Evolutionary conservation across 169 alveolate species (phyloP), one percentile per base, ranked within the genome.

Genomic region (Hepatocystis sp.): DNA sequence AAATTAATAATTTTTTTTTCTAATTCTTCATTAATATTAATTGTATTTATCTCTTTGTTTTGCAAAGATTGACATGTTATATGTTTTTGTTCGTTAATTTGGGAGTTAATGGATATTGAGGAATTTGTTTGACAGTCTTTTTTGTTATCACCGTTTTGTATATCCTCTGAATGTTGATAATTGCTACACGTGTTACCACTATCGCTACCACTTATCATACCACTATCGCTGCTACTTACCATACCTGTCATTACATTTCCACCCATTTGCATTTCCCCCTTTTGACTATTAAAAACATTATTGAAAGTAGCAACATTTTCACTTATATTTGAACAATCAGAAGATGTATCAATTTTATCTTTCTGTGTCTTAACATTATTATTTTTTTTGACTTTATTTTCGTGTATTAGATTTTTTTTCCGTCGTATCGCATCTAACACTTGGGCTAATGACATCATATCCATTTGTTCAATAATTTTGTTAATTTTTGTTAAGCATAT

Each of bases 381-480:
- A 36, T 36, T 36, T n/a, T n/a, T n/a, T n/a, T n/a, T n/a, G n/a
- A n/a, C n/a, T n/a, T n/a, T n/a, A 47, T 19, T 7, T 21, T 47
- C 58, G 58, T 36, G 39, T 4, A 53, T 15, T 27, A 76, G 8
- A 56, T 52, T 25, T 47, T 47, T 76, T 46, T 65, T 30, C 49
- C 84, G 25, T 47, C 89, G 61, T 63, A 81, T 21, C 15, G 89
- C 84, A 81, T 81, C 89, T 64, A 81, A 81, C 7, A 81, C 71
- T 64, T 81, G 89, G 42, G 89, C 89, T 39, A 81, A 32, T 19
- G 89, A 81, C 89, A 81, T 81, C 81, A 64, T 60, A 15, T 81
- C 89, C 65, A 81, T 47, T 52, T 23, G 34, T 13, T 65, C 61
- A 19, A 81, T 36, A 34, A 81, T 81, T 46, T 63, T 34, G 36